Percentiles rank a stretch among this genome's conserved stretches.
Conservation (phyloP, 1,284 basidiomycete species). For the Apiotrichum laibachii region DNA sequence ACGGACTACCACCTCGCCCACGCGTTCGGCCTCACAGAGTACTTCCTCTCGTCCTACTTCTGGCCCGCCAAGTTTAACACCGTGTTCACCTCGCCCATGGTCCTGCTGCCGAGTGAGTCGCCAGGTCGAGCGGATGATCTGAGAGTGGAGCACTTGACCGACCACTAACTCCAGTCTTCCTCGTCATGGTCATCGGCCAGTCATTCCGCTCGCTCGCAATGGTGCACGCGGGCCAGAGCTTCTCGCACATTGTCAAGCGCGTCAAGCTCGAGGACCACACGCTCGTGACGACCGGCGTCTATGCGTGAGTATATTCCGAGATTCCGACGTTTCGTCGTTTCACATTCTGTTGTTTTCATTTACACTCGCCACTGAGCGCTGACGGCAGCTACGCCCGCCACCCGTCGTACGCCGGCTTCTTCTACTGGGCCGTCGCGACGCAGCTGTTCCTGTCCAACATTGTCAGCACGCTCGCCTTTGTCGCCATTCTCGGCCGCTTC, state of each 20-base stretch:
- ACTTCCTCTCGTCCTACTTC: constrained; percentile 68
- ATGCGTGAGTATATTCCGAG: constrained; percentile 69
- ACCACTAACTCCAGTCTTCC: constrained; percentile 24
- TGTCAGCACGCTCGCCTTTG: constrained; percentile 55
- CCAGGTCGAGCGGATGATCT: background rate
- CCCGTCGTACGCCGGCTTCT: constrained; percentile 96
- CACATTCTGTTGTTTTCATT: too few relatives aligned
- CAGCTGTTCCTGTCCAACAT: constrained; percentile 91
- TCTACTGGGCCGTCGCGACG: constrained; percentile 94
- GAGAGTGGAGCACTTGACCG: background rate
- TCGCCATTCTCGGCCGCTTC: constrained; percentile 73
- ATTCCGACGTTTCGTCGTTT: too few relatives aligned
- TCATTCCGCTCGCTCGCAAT: constrained; percentile 80
- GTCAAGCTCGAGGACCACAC: constrained; percentile 67
- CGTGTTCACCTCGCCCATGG: constrained; percentile 33
- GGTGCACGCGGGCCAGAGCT: constrained; percentile 90
- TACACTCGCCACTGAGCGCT: background rate
- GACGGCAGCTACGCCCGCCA: constrained; percentile 77
- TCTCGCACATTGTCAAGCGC: constrained; percentile 78
- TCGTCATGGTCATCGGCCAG: constrained; percentile 69
- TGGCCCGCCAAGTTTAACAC: constrained; percentile 46
- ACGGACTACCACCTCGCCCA: constrained; percentile 82
- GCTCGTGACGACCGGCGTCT: constrained; percentile 83
- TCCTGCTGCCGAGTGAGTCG: constrained; percentile 43
- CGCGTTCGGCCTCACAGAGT: constrained; percentile 72